Evolutionary conservation across 108 stramenopile species (phyloP).

Genomic region (Craspedostauros australis): DNA sequence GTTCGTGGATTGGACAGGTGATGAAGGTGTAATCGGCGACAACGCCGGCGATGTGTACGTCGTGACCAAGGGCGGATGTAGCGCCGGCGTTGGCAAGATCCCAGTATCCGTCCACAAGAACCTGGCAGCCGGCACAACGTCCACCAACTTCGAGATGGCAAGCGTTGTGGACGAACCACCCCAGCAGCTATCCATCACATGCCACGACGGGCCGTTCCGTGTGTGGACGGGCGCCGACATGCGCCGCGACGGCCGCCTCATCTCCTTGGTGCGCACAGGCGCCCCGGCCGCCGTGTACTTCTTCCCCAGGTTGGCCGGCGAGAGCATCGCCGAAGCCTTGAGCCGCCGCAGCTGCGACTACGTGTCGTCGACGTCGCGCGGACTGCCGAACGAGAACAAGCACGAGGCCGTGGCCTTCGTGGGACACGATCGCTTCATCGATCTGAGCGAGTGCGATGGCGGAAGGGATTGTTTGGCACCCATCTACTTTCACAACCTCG

Average conservation of each 20-base stretch:
- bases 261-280: background rate
- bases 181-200: background rate
- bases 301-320: background rate
- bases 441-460: background rate
- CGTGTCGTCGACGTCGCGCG: background rate
- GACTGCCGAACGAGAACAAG: slow-evolving; percentile 1
- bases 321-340: background rate
- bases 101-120: background rate
- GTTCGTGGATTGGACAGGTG: slow-evolving; percentile 4
- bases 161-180: background rate
- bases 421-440: background rate
- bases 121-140: background rate
- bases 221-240: slow-evolving; percentile 1
- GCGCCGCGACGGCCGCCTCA: slow-evolving; percentile 1
- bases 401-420: slow-evolving; percentile 3
- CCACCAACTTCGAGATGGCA: background rate
- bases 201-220: background rate
- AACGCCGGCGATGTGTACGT: slow-evolving; percentile 2
- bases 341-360: background rate
- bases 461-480: background rate
- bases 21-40: background rate
- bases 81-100: background rate
- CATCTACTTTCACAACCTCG: background rate
- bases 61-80: slow-evolving; percentile 1
- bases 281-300: slow-evolving; percentile 2